These are phyloP conservation scores for Leccinum imitatum DNA, from an alignment of 768 basidiomycete genomes.

Conservation along the genomic window DNA sequence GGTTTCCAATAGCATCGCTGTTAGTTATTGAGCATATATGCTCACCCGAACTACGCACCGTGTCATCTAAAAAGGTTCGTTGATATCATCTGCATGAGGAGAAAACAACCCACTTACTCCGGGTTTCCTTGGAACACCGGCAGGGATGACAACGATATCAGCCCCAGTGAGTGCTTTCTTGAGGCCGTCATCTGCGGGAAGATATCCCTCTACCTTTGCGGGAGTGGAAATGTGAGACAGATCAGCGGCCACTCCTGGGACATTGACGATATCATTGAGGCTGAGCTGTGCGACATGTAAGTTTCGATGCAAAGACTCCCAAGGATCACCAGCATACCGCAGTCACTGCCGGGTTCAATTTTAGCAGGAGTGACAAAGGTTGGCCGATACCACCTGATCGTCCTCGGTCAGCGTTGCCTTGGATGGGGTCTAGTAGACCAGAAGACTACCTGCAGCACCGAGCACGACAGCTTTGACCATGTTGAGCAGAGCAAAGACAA, in stretches of 20 bases:
- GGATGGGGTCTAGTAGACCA: background rate
- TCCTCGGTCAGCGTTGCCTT: constrained; percentile 1
- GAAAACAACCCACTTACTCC: constrained; percentile 54
- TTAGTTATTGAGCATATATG: constrained; percentile 11
- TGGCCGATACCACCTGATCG: constrained; percentile 90
- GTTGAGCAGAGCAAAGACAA: constrained; percentile 8
- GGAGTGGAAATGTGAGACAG: constrained; percentile 91
- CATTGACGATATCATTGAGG: constrained; percentile 95
- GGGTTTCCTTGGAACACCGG: constrained; percentile 94
- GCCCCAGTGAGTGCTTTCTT: constrained; percentile 83
- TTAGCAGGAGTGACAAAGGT: constrained; percentile 90
- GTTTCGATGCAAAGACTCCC: background rate
- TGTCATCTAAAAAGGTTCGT: constrained; percentile 42
- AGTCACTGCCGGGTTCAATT: constrained; percentile 78
- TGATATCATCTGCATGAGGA: background rate
- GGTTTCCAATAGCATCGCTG: background rate
- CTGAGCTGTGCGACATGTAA: constrained; percentile 52
- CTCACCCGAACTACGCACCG: constrained; percentile 36
- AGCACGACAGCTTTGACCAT: constrained; percentile 86
- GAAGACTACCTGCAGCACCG: constrained; percentile 79
- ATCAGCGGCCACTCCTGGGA: constrained; percentile 96
- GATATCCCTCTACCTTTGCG: constrained; percentile 79
- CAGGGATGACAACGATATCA: constrained; percentile 91
- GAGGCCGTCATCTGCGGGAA: constrained; percentile 77
- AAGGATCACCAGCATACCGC: constrained; percentile 45